These are phyloP conservation scores for Dictyostelium citrinum DNA, from an alignment of 78 protist genomes.

Conservation along the genomic window DNA sequence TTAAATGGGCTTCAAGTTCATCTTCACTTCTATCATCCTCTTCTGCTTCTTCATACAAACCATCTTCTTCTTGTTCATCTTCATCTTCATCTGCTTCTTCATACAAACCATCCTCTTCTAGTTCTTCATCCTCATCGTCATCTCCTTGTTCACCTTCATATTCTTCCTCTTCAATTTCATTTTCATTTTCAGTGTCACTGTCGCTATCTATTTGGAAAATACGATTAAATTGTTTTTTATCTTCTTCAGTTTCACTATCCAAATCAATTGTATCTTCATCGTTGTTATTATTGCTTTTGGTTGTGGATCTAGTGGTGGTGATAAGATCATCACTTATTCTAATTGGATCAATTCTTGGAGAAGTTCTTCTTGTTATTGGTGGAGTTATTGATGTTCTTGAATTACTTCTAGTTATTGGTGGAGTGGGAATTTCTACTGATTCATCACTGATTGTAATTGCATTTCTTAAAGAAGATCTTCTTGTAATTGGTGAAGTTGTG, in stretches of 20 bases:
- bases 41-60: conserved; percentile 4
- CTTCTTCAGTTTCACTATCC: neutral
- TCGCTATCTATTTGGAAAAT: neutral
- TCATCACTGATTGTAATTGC: neutral
- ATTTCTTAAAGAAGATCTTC: neutral
- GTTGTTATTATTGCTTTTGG: neutral
- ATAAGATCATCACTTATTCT: neutral
- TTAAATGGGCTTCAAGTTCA: conserved; percentile 15
- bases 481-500: neutral
- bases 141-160: conserved; percentile 19
- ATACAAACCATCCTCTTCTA: neutral
- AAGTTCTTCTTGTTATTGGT: neutral
- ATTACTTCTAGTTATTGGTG: neutral
- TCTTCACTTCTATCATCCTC: neutral
- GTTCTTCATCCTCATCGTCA: conserved; percentile 23
- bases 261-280: neutral
- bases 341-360: neutral
- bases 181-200: neutral
- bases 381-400: neutral
- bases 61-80: conserved; percentile 1
- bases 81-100: neutral
- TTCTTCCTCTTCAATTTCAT: neutral
- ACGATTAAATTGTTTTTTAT: neutral
- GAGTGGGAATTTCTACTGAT: neutral
- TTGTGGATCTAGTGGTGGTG: neutral